phyloP scores from a whole-genome alignment of 164 flowering plant species.

The Buxus sempervirens region DNA sequence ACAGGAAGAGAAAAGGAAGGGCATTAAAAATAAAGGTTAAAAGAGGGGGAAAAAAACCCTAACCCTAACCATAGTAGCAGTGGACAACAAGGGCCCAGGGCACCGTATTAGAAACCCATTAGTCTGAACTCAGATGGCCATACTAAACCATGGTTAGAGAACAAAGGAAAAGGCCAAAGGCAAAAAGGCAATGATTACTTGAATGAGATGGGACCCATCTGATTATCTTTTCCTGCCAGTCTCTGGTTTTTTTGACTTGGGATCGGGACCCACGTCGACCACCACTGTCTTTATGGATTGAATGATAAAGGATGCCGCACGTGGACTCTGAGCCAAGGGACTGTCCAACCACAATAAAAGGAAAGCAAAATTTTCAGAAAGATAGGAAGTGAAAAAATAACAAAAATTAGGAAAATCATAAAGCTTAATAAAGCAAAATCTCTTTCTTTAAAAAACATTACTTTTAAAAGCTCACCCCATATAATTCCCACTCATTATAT shows the following conservation, averaged over 20 bases:
- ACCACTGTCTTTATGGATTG: constrained; percentile 60
- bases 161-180: constrained; percentile 23
- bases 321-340: constrained; percentile 74
- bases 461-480: constrained; percentile 14
- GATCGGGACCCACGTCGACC: constrained; percentile 34
- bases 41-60: constrained; percentile 1
- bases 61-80: constrained; percentile 1
- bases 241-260: constrained; percentile 39
- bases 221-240: constrained; percentile 27
- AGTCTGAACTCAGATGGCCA: background rate
- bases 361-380: constrained; percentile 13
- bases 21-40: too few species aligned
- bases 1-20: background rate
- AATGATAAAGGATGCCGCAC: constrained; percentile 71
- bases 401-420: background rate
- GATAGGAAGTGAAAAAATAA: constrained; percentile 4
- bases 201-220: constrained; percentile 39
- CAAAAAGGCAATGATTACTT: constrained; percentile 36
- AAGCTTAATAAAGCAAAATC: background rate
- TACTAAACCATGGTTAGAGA: constrained; percentile 17
- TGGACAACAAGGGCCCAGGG: background rate
- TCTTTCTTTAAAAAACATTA: background rate
- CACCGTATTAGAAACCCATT: background rate
- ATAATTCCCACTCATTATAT: constrained; percentile 63
- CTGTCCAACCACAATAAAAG: constrained; percentile 53